Conservation (phyloP, 129 eudicot species). For the Pulicaria dysenterica region DNA sequence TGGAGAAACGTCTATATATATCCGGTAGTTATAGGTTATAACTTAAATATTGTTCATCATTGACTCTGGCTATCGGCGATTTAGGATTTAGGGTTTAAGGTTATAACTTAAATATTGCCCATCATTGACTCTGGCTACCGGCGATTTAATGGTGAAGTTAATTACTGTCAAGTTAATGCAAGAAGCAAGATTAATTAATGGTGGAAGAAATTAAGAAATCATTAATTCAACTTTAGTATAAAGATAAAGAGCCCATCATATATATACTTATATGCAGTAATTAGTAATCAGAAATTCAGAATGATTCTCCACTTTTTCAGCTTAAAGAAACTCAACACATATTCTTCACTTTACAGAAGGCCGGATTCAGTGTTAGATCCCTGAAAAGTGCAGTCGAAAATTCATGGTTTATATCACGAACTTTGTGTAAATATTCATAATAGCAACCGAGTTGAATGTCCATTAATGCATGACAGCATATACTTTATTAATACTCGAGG, state of each 20-base stretch:
- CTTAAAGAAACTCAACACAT: conserved; percentile 22
- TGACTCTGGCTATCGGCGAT: too few species aligned
- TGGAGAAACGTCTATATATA: too few species aligned
- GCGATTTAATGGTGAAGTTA: too few species aligned
- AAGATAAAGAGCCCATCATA: conserved; percentile 20
- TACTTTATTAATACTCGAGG: conserved; percentile 28
- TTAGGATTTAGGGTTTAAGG: too few species aligned
- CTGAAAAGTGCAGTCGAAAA: conserved; percentile 33
- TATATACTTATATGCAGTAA: conserved; percentile 25
- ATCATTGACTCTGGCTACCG: too few species aligned
- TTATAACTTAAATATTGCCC: too few species aligned
- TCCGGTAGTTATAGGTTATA: too few species aligned
- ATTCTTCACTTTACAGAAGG: conserved; percentile 21
- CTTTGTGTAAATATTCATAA: conserved; percentile 28
- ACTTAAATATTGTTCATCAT: too few species aligned
- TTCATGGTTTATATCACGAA: conserved; percentile 23
- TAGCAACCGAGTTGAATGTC: neutral
- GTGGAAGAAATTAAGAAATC: conserved; percentile 27
- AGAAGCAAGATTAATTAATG: too few species aligned
- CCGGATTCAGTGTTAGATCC: conserved; percentile 8
- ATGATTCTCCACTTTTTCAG: conserved; percentile 39
- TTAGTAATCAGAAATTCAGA: conserved; percentile 8
- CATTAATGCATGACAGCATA: conserved; percentile 45
- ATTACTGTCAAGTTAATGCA: too few species aligned
- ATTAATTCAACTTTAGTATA: conserved; percentile 27